Percentiles rank a stretch among this genome's conserved stretches.
phyloP scores from a whole-genome alignment of 2,329 filamentous ascomycete genomes.

The Teratosphaeria gauchensis region DNA sequence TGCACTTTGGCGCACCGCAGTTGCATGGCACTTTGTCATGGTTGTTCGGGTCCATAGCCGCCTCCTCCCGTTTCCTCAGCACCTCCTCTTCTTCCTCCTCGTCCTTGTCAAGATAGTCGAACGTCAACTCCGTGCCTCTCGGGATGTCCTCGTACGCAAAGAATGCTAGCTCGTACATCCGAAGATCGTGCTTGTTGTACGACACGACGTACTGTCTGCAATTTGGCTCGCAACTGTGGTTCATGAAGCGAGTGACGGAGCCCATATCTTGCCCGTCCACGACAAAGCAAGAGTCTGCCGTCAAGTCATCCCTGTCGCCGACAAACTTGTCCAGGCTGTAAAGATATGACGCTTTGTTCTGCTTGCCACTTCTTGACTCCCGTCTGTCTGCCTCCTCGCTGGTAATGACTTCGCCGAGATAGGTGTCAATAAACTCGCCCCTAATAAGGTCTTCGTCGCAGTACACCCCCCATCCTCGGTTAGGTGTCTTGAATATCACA shows the following conservation, averaged over 20 bases:
- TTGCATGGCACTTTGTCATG: slow-evolving; percentile 33
- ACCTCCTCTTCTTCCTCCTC: slow-evolving; percentile 31
- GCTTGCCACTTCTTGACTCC: slow-evolving; percentile 46
- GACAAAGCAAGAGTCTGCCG: slow-evolving; percentile 32
- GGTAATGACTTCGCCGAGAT: slow-evolving; percentile 54
- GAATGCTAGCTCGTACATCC: slow-evolving; percentile 66
- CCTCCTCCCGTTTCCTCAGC: slow-evolving; percentile 22
- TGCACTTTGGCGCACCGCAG: slow-evolving; percentile 57
- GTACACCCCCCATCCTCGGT: slow-evolving; percentile 71
- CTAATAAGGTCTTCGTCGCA: slow-evolving; percentile 54
- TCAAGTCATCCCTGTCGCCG: slow-evolving; percentile 43
- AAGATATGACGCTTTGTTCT: slow-evolving; percentile 65
- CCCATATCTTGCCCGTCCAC: slow-evolving; percentile 65
- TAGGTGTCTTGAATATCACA: slow-evolving; percentile 64
- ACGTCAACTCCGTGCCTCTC: slow-evolving; percentile 61
- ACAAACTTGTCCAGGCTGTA: slow-evolving; percentile 73
- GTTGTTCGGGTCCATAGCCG: slow-evolving; percentile 42
- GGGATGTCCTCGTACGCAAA: slow-evolving; percentile 61
- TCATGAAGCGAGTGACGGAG: slow-evolving; percentile 71
- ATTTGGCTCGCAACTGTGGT: slow-evolving; percentile 73
- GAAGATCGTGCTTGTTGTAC: slow-evolving; percentile 64
- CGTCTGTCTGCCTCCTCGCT: slow-evolving; percentile 53
- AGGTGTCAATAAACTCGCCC: slow-evolving; percentile 73
- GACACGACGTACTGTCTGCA: slow-evolving; percentile 70
- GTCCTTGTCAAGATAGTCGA: slow-evolving; percentile 66